Evolutionary conservation across 805 yeast genomes (phyloP), one percentile per base, ranked within the genome.

Genomic region (Cyberlindnera mycetangii): DNA sequence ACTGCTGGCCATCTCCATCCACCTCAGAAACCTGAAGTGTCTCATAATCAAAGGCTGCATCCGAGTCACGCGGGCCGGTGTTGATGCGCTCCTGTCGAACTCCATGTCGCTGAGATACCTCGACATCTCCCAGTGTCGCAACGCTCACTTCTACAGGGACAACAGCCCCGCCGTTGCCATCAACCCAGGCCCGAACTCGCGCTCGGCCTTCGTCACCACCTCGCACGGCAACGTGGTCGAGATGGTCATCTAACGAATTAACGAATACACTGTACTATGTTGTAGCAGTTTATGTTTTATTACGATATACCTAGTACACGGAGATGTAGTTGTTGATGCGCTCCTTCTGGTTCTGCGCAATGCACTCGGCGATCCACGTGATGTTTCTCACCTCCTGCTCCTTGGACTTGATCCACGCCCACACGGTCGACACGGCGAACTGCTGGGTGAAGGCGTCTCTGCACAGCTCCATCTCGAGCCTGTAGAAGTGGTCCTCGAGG

Each of bases 331-430:
- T 88, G 58, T 85, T 83, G 54, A 93, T 88, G 66, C 97, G 80
- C 62, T 88, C 95, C 71, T 89, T 88, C 74, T 93, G 99, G 64
- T 89, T 90, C 67, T 95, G 99, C 25, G 98, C 97, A 70, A 93
- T 93, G 73, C 99, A 93, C 71, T 93, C 99, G 39, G 98, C 96
- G 45, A 93, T 92, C 99, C 99, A 93, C n/a, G 98, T 89, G 54
- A 93, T 85, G 65, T 93, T 93, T 68, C 99, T 79, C 48, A 95
- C 81, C 67, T 93, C 99, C 69, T 95, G 99, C 68, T 93, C 99
- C 61, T 85, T 86, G 15, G 96, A 84, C 67, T 89, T 85, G 62
- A 95, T 78, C 95, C 97, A 93, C 7, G 97, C 96, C 93, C 97
- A 93, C 45, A 93, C 74, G 2, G 96, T 85, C 31, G 89, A 78